A percentile compares a stretch with the other conserved stretches of the same genome.
phyloP scores from a whole-genome alignment of 495 filamentous ascomycete genomes.

The Penicillium pancosmium region DNA sequence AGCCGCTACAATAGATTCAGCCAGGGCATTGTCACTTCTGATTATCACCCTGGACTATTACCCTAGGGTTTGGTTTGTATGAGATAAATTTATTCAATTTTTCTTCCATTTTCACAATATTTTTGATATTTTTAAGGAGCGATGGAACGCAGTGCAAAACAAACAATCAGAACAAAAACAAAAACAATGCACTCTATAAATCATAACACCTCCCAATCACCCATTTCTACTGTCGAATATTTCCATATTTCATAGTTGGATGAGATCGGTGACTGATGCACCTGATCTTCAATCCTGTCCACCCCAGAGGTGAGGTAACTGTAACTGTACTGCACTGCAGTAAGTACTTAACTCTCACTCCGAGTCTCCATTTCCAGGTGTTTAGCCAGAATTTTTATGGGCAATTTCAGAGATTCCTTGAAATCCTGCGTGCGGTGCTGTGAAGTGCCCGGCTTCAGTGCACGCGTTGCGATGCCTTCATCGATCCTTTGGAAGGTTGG shows the following conservation, averaged over 20 bases:
- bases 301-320: not conserved
- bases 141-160: not conserved
- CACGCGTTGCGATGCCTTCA: not conserved
- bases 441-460: slow-evolving; percentile 12
- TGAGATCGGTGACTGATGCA: slow-evolving; percentile 5
- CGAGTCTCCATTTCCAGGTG: slow-evolving; percentile 2
- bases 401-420: not conserved
- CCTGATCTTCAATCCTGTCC: slow-evolving; percentile 2
- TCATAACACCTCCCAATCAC: not conserved
- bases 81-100: not conserved
- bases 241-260: not conserved
- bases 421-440: not conserved
- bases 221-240: not conserved
- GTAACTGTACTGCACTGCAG: too few relatives aligned
- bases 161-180: not conserved
- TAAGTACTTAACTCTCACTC: not conserved
- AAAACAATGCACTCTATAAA: not conserved
- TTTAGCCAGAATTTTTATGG: slow-evolving; percentile 6
- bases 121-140: not conserved
- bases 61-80: not conserved
- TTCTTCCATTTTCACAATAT: not conserved
- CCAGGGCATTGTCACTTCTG: too few relatives aligned
- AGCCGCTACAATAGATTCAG: too few relatives aligned
- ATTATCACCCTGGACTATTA: too few relatives aligned
- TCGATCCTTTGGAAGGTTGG: not conserved